phyloP scores from a whole-genome alignment of 805 yeast species.

The Isabelozyma gotoi region DNA sequence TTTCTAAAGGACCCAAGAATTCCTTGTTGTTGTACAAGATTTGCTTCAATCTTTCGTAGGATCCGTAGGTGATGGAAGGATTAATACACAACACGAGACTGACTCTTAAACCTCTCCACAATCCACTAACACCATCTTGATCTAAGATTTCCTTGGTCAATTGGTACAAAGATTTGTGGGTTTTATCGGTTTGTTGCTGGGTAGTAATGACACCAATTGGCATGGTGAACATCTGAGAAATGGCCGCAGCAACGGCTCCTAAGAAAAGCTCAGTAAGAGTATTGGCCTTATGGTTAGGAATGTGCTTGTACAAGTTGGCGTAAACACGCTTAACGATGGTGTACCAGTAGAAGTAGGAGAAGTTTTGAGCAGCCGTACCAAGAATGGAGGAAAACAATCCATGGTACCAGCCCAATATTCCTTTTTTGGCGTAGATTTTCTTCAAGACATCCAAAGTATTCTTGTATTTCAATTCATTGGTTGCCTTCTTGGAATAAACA shows the following conservation, averaged over 20 bases:
- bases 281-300: slow-evolving; percentile 40
- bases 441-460: slow-evolving; percentile 62
- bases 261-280: slow-evolving; percentile 69
- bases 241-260: slow-evolving; percentile 81
- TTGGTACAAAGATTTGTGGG: slow-evolving; percentile 28
- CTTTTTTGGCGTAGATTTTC: slow-evolving; percentile 58
- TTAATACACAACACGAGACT: slow-evolving; percentile 74
- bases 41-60: slow-evolving; percentile 66
- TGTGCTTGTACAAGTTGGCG: slow-evolving; percentile 35
- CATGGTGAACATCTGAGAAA: slow-evolving; percentile 75
- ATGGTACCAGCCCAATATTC: slow-evolving; percentile 67
- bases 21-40: slow-evolving; percentile 43
- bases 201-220: slow-evolving; percentile 78
- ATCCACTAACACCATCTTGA: slow-evolving; percentile 67
- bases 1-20: slow-evolving; percentile 58
- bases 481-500: slow-evolving; percentile 2
- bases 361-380: slow-evolving; percentile 75
- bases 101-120: slow-evolving; percentile 85
- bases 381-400: slow-evolving; percentile 67
- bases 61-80: slow-evolving; percentile 85
- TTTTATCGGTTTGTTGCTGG: slow-evolving; percentile 54
- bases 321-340: slow-evolving; percentile 63
- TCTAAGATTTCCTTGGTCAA: slow-evolving; percentile 48
- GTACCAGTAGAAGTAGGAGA: slow-evolving; percentile 87
- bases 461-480: slow-evolving; percentile 41